Evolutionary conservation across 805 yeast species (phyloP), one percentile per base, ranked within the genome.

Genomic region (Sporopachydermia lactativora): DNA sequence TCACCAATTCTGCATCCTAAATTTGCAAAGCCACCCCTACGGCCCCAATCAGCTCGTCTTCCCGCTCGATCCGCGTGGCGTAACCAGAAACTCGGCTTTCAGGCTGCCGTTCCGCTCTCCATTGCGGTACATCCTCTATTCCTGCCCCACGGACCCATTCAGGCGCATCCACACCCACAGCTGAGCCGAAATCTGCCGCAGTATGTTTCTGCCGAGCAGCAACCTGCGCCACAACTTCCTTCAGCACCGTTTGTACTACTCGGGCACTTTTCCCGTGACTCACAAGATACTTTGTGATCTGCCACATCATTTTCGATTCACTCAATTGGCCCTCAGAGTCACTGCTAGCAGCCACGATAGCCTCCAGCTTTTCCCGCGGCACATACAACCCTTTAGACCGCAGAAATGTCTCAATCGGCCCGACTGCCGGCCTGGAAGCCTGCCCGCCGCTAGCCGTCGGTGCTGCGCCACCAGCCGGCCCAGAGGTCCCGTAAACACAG

Each of bases 1-100:
- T n/a, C n/a, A n/a, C n/a, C n/a, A n/a, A n/a, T n/a, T n/a, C n/a
- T n/a, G n/a, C n/a, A n/a, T n/a, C n/a, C n/a, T n/a, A n/a, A n/a
- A n/a, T n/a, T n/a, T n/a, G n/a, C n/a, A n/a, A n/a, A n/a, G n/a
- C n/a, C n/a, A n/a, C n/a, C n/a, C n/a, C n/a, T n/a, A n/a, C n/a
- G n/a, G n/a, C n/a, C n/a, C n/a, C n/a, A n/a, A n/a, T n/a, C n/a
- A n/a, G n/a, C n/a, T n/a, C n/a, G n/a, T n/a, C n/a, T n/a, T n/a
- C 92, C n/a, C n/a, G n/a, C 39, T 40, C 38, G 17, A 38, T 24
- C 5, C 18, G 38, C n/a, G 36, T 39, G 6, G 18, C 19, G 15
- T 15, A n/a, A 5, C 35, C 42, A 19, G 14, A 15, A 13, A 18
- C 15, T 34, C 36, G 39, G 17, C 44, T 35, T 43, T 34, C 17